These are phyloP conservation scores for Globisporangium spiculum DNA, from an alignment of 352 stramenopile genomes.

Conservation along the genomic window DNA sequence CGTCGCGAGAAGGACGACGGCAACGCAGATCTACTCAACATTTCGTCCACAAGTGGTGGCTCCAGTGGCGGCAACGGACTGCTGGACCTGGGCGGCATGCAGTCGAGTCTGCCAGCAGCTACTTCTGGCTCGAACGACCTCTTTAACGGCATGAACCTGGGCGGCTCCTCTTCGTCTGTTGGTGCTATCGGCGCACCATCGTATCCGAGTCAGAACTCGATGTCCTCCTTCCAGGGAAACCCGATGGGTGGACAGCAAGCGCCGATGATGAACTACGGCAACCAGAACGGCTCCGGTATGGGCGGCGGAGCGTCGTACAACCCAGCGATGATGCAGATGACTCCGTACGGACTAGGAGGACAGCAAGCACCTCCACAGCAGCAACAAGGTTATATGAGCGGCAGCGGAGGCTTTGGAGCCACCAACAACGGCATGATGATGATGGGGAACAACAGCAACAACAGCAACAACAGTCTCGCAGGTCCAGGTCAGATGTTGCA, in stretches of 20 bases:
- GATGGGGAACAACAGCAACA: constrained; percentile 24
- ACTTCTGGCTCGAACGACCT: constrained; percentile 31
- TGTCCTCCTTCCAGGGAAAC: constrained; percentile 27
- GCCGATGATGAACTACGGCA: constrained; percentile 28
- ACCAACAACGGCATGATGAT: constrained; percentile 23
- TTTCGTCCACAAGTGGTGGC: constrained; percentile 23
- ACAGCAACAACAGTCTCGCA: constrained; percentile 38
- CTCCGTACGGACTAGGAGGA: constrained; percentile 57
- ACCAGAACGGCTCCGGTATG: constrained; percentile 29
- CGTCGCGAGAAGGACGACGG: constrained; percentile 57
- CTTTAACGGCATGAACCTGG: constrained; percentile 70
- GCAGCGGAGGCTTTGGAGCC: constrained; percentile 29
- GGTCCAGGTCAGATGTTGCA: constrained; percentile 67
- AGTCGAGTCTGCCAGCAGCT: constrained; percentile 41
- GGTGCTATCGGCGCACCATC: constrained; percentile 19
- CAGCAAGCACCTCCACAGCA: constrained; percentile 26
- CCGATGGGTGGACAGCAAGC: constrained; percentile 13
- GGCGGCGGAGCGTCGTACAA: constrained; percentile 36
- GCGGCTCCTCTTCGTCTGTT: constrained; percentile 13
- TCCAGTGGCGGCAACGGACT: constrained; percentile 33
- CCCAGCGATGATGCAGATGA: constrained; percentile 72
- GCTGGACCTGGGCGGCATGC: constrained; percentile 43
- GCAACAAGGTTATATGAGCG: constrained; percentile 45
- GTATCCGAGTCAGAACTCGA: constrained; percentile 41
- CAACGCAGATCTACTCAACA: constrained; percentile 60